A percentile compares a stretch with the other conserved stretches of the same genome.
These are phyloP conservation scores for Penicillium sp. DNA, from an alignment of 2,329 filamentous ascomycete genomes.

Conservation along the genomic window DNA sequence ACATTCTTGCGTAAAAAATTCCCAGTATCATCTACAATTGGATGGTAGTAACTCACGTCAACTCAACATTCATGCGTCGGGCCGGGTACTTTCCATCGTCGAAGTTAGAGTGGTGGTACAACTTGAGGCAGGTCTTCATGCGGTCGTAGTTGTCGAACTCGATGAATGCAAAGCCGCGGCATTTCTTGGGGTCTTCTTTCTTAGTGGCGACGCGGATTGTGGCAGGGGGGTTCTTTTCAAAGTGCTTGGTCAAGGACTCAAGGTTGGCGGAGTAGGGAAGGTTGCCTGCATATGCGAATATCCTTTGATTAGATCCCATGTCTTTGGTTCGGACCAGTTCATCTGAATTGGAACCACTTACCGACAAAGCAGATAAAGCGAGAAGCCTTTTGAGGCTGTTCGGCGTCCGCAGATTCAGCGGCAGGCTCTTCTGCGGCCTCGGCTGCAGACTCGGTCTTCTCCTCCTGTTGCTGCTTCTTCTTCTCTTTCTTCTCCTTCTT, in stretches of 20 bases:
- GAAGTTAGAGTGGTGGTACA: conserved; percentile 85
- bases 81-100: conserved; percentile 54
- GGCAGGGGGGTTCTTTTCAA: conserved; percentile 69
- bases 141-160: conserved; percentile 84
- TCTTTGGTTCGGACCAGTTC: background rate
- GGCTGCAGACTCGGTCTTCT: conserved; percentile 18
- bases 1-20: conserved; percentile 1
- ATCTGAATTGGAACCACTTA: conserved; percentile 35
- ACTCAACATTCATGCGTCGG: conserved; percentile 85
- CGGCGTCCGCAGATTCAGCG: conserved; percentile 17
- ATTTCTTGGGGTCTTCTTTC: conserved; percentile 59
- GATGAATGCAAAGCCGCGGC: conserved; percentile 79
- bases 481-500: conserved; percentile 21
- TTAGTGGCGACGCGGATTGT: conserved; percentile 72
- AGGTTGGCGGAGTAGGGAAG: conserved; percentile 80
- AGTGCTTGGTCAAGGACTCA: conserved; percentile 69
- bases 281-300: conserved; percentile 60
- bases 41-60: conserved; percentile 63
- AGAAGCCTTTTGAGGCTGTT: conserved; percentile 39
- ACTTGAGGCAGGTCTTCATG: conserved; percentile 89
- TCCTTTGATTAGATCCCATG: background rate
- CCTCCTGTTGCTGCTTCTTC: conserved; percentile 15
- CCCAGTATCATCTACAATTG: background rate
- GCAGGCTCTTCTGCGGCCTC: conserved; percentile 19
- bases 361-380: conserved; percentile 79